Conservation (phyloP, 805 yeast genomes). For the Kazachstania viticola region DNA sequence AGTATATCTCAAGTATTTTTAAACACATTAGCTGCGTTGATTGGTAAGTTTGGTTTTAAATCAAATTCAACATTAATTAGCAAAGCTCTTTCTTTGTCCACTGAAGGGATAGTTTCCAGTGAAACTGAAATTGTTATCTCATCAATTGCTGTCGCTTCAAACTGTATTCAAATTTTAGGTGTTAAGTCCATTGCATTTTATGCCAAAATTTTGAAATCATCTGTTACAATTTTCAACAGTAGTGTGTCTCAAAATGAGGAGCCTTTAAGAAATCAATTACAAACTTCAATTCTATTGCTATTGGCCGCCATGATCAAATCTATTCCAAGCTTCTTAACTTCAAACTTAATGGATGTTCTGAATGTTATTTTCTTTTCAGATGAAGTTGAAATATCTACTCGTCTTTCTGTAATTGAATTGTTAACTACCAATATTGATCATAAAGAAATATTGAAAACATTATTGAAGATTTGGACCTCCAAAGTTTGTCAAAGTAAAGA, state of each 20-base stretch:
- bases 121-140: conserved; percentile 59
- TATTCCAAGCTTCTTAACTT: conserved; percentile 74
- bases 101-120: conserved; percentile 38
- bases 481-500: conserved; percentile 27
- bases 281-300: conserved; percentile 59
- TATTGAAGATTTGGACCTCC: conserved; percentile 51
- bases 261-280: conserved; percentile 32
- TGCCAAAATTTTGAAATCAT: conserved; percentile 73
- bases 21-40: conserved; percentile 52
- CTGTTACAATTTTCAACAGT: conserved; percentile 46
- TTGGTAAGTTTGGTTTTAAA: conserved; percentile 48
- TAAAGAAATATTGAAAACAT: conserved; percentile 46
- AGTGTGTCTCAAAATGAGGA: conserved; percentile 13
- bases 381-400: conserved; percentile 46
- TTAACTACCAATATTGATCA: conserved; percentile 59
- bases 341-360: conserved; percentile 54
- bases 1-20: conserved; percentile 58
- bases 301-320: conserved; percentile 67
- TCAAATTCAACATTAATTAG: conserved; percentile 37
- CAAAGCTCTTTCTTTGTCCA: conserved; percentile 38
- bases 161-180: conserved; percentile 63
- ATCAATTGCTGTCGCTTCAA: conserved; percentile 59
- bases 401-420: conserved; percentile 49
- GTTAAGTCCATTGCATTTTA: conserved; percentile 76
- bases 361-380: conserved; percentile 45